Percentiles rank a stretch among this genome's conserved stretches.
These are phyloP conservation scores for Pythium chondricola DNA, from an alignment of 352 stramenopile species.

Conservation along the genomic window DNA sequence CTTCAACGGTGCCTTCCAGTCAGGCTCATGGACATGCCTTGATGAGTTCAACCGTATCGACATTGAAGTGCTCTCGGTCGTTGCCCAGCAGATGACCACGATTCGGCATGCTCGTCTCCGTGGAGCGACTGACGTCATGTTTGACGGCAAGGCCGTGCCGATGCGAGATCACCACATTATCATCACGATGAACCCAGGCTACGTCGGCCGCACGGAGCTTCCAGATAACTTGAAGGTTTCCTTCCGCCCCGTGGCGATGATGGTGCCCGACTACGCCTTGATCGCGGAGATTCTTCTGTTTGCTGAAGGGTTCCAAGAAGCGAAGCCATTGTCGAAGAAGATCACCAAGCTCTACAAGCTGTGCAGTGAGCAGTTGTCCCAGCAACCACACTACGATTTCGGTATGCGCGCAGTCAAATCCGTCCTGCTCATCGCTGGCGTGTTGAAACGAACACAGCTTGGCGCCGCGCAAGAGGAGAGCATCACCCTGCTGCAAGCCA, in stretches of 20 bases:
- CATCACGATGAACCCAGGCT: constrained; percentile 87
- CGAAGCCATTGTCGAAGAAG: constrained; percentile 56
- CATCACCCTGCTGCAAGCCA: constrained; percentile 90
- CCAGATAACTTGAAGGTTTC: constrained; percentile 82
- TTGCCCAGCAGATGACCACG: constrained; percentile 79
- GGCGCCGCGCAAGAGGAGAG: constrained; percentile 34
- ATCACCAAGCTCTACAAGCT: constrained; percentile 79
- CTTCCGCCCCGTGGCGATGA: constrained; percentile 85
- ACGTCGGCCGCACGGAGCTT: constrained; percentile 70
- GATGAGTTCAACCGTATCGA: constrained; percentile 91
- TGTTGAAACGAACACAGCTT: constrained; percentile 37
- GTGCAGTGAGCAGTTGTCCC: constrained; percentile 78
- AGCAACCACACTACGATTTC: constrained; percentile 86
- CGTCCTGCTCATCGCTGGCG: constrained; percentile 72
- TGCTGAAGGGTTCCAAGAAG: constrained; percentile 68
- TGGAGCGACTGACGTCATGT: constrained; percentile 27
- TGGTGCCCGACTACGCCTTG: constrained; percentile 82
- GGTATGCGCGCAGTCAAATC: constrained; percentile 84
- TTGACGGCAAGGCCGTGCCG: constrained; percentile 52
- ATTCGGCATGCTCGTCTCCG: constrained; percentile 48
- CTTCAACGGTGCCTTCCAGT: constrained; percentile 76
- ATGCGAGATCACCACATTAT: constrained; percentile 74
- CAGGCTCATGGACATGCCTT: constrained; percentile 78
- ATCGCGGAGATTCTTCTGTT: constrained; percentile 85
- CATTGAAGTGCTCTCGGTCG: constrained; percentile 82